Conservation (phyloP, 805 yeast genomes). For the Pichia kluyveri region DNA sequence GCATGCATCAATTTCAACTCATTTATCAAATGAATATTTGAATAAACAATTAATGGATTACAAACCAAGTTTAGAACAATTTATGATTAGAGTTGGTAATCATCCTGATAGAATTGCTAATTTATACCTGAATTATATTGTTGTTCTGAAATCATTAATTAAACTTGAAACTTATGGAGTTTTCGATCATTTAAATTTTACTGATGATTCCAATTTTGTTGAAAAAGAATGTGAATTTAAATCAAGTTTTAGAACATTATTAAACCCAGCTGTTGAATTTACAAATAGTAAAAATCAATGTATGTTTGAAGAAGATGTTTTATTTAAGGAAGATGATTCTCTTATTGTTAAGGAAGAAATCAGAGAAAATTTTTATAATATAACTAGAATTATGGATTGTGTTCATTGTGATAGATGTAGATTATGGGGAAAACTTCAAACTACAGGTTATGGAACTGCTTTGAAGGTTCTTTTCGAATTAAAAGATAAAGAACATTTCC, state of each 20-base stretch:
- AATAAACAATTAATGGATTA: constrained; percentile 65
- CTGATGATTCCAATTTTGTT: constrained; percentile 21
- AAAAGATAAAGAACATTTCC: constrained; percentile 34
- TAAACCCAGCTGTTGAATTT: constrained; percentile 21
- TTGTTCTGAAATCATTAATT: constrained; percentile 71
- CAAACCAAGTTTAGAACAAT: constrained; percentile 74
- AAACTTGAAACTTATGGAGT: constrained; percentile 34
- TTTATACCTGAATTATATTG: constrained; percentile 85
- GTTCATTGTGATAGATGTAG: constrained; percentile 98
- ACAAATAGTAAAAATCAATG: constrained; percentile 16
- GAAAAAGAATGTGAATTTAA: constrained; percentile 20
- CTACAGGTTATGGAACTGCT: constrained; percentile 96
- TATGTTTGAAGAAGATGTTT: constrained; percentile 36
- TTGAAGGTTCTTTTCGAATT: constrained; percentile 81
- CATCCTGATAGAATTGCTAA: constrained; percentile 85
- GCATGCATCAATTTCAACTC: constrained; percentile 94
- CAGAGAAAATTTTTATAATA: constrained; percentile 76
- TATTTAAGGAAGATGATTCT: constrained; percentile 37
- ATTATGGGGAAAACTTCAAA: constrained; percentile 96
- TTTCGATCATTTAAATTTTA: constrained; percentile 20
- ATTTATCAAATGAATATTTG: constrained; percentile 75
- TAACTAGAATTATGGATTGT: constrained; percentile 92
- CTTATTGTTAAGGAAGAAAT: constrained; percentile 75
- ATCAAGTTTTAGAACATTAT: constrained; percentile 25
- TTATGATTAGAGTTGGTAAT: constrained; percentile 84